phyloP scores from a whole-genome alignment of 306 rosid species.

The Dryas drummondii region DNA sequence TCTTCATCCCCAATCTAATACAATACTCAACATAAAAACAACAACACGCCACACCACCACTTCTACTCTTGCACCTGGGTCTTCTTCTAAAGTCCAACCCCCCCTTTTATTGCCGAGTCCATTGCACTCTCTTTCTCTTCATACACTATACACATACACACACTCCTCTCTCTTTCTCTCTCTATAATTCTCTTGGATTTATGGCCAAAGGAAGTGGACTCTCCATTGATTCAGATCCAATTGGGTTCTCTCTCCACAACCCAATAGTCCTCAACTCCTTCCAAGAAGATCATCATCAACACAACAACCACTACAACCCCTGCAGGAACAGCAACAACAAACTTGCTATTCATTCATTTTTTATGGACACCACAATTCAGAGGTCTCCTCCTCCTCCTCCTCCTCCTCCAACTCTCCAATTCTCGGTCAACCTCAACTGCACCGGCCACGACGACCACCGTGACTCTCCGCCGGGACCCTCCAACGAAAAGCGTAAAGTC shows the following conservation, averaged over 20 bases:
- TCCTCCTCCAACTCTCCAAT: slow-evolving; percentile 36
- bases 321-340: neutral
- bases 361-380: slow-evolving; percentile 33
- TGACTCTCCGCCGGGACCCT: slow-evolving; percentile 20
- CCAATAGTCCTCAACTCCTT: slow-evolving; percentile 71
- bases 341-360: neutral
- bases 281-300: slow-evolving; percentile 31
- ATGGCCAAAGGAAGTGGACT: slow-evolving; percentile 75
- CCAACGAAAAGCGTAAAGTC: slow-evolving; percentile 32
- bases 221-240: slow-evolving; percentile 85
- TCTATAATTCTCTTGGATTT: slow-evolving; percentile 20
- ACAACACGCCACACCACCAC: neutral
- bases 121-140: slow-evolving; percentile 34
- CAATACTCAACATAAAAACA: neutral
- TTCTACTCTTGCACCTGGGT: slow-evolving; percentile 23
- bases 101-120: slow-evolving; percentile 77
- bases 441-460: slow-evolving; percentile 6
- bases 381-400: slow-evolving; percentile 38
- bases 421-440: slow-evolving; percentile 58
- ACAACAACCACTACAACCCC: slow-evolving; percentile 1
- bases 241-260: slow-evolving; percentile 43
- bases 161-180: slow-evolving; percentile 36
- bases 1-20: neutral
- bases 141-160: slow-evolving; percentile 9
- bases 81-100: slow-evolving; percentile 47